phyloP scores from a whole-genome alignment of 2,329 filamentous ascomycete genomes.

The Trichoderma simmonsii region DNA sequence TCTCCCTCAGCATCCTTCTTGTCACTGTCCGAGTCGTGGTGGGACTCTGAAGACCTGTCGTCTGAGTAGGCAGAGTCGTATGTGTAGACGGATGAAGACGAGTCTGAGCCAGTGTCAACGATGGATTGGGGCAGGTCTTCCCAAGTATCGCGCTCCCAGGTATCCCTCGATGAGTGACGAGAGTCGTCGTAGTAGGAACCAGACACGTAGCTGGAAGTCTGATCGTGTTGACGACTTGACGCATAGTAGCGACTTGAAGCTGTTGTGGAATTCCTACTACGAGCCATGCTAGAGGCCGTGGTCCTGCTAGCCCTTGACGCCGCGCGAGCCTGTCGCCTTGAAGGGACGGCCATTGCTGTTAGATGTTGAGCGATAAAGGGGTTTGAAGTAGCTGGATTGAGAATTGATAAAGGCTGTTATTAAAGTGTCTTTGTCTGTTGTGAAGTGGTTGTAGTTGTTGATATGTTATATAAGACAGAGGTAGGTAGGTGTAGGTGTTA shows the following conservation, averaged over 20 bases:
- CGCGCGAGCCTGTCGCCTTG: slow-evolving; percentile 12
- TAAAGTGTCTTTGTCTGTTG: background rate
- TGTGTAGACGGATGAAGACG: slow-evolving; percentile 65
- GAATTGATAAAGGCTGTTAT: background rate
- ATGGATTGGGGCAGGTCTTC: slow-evolving; percentile 17
- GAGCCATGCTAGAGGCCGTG: slow-evolving; percentile 17
- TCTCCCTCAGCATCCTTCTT: slow-evolving; percentile 22
- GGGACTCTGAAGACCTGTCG: slow-evolving; percentile 20
- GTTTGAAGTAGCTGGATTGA: background rate
- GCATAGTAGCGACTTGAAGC: slow-evolving; percentile 15
- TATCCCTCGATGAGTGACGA: slow-evolving; percentile 17
- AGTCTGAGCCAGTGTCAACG: slow-evolving; percentile 22
- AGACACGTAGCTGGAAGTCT: slow-evolving; percentile 15
- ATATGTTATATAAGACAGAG: background rate
- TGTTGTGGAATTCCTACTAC: slow-evolving; percentile 13
- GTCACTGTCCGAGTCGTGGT: slow-evolving; percentile 29
- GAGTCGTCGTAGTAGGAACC: slow-evolving; percentile 17
- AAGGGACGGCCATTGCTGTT: slow-evolving; percentile 13
- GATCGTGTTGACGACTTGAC: slow-evolving; percentile 15
- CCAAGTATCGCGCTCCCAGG: slow-evolving; percentile 20
- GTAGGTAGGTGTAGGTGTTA: background rate
- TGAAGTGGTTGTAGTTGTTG: background rate
- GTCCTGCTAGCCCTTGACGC: slow-evolving; percentile 8
- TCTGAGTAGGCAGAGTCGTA: slow-evolving; percentile 67
- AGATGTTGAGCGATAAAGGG: background rate